Evolutionary conservation across 495 filamentous ascomycete species (phyloP), one percentile per base, ranked within the genome.

Genomic region (Aspergillus sparsus): DNA sequence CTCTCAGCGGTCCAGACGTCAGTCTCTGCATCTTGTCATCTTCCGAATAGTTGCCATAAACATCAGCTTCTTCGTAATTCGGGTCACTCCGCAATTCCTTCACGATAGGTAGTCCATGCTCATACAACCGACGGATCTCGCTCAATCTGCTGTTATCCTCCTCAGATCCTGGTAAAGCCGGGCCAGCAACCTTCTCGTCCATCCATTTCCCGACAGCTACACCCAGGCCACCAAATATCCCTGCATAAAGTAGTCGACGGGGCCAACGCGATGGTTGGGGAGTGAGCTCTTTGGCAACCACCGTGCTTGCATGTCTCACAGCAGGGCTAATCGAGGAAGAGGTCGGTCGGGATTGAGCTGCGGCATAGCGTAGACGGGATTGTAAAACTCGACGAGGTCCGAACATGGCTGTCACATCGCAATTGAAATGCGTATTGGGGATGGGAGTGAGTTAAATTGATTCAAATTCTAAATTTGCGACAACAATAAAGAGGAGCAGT

Each of bases 41-140:
- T 2, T 73, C 68, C 8, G 77, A 52, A 34, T 81, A 72, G 51
- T 76, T 75, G 31, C 74, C 68, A 71, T 89, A 89, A 34, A 85
- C 85, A 31, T 82, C 79, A 66, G 62, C 64, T 57, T 82, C 81
- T 42, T 72, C 69, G 71, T 79, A 89, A 39, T 72, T 69, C 7
- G 84, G 81, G 69, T 87, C 72, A 12, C 68, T 50, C n/a, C 76
- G 73, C 33, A 89, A 73, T 27, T 74, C 65, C 57, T 75, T 66
- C 18, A 89, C 83, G 57, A 87, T 66, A 11, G 84, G 81, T 1
- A 87, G 74, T 41, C 67, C 62, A 27, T 73, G 57, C 31, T 78
- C 73, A 47, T 70, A 73, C 27, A 62, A 45, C 0, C 46, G 55
- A 10, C 68, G 53, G n/a, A 78, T 68, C 12, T 57, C 52, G 37